Percentiles rank a stretch among this genome's conserved stretches.
Evolutionary conservation across 306 rosid species (phyloP).

Genomic region (Cucurbita argyrosperma): DNA sequence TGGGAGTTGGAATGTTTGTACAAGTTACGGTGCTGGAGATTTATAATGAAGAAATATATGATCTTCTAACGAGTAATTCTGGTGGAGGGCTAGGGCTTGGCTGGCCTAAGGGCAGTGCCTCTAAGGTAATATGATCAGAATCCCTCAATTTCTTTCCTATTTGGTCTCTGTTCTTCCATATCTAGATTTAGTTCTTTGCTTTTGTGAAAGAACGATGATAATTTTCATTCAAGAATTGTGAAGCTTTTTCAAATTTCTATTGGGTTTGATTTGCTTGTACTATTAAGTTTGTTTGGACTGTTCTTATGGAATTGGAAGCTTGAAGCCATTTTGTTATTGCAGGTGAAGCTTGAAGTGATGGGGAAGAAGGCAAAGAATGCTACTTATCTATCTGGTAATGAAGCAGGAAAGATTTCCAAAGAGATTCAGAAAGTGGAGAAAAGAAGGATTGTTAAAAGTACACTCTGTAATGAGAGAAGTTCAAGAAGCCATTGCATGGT

Average conservation of each 20-base stretch:
- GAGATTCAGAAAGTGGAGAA: slow-evolving; percentile 99
- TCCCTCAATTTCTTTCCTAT: not conserved
- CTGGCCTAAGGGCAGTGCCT: slow-evolving; percentile 72
- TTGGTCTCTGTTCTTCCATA: not conserved
- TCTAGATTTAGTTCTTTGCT: not conserved
- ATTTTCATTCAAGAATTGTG: not conserved
- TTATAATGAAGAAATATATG: slow-evolving; percentile 90
- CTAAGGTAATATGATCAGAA: slow-evolving; percentile 40
- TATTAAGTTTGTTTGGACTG: not conserved
- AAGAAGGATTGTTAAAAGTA: slow-evolving; percentile 88
- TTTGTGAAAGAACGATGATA: not conserved
- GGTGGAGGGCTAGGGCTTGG: slow-evolving; percentile 68
- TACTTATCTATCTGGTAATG: slow-evolving; percentile 78
- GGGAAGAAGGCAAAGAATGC: slow-evolving; percentile 99
- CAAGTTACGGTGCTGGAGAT: slow-evolving; percentile 94
- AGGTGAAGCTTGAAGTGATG: slow-evolving; percentile 98
- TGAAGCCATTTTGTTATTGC: slow-evolving; percentile 1
- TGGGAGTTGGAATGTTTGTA: slow-evolving; percentile 52
- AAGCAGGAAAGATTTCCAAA: slow-evolving; percentile 90
- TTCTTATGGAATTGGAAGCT: not conserved
- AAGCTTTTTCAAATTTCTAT: not conserved
- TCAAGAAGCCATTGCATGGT: slow-evolving; percentile 99
- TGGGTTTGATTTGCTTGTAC: not conserved
- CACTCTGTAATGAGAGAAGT: slow-evolving; percentile 92
- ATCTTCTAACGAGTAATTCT: slow-evolving; percentile 55